These are phyloP conservation scores for Sporothrix globosa DNA, from an alignment of 2,329 filamentous ascomycete genomes.

Conservation along the genomic window DNA sequence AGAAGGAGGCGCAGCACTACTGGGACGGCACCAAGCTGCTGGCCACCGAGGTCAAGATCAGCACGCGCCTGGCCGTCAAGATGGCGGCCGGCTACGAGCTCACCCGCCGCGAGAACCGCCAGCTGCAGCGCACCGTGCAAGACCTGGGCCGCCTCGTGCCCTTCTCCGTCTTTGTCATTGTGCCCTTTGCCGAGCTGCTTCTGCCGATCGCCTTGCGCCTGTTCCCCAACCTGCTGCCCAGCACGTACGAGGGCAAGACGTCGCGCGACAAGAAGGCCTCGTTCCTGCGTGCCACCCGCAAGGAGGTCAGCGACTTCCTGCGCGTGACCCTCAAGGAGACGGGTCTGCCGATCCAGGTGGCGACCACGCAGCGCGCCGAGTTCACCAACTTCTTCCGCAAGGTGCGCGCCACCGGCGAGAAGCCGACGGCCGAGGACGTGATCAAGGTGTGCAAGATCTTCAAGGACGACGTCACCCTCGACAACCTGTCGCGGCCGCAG, in stretches of 20 bases:
- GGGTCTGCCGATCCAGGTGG: slow-evolving; percentile 82
- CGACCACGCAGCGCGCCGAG: slow-evolving; percentile 87
- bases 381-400: slow-evolving; percentile 98
- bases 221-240: slow-evolving; percentile 96
- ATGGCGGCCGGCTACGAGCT: slow-evolving; percentile 98
- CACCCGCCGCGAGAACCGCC: slow-evolving; percentile 87
- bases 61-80: slow-evolving; percentile 85
- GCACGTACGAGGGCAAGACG: slow-evolving; percentile 92
- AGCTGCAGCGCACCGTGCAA: slow-evolving; percentile 89
- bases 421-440: slow-evolving; percentile 84
- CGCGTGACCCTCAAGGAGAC: slow-evolving; percentile 87
- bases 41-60: slow-evolving; percentile 90
- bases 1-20: slow-evolving; percentile 91
- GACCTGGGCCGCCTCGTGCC: slow-evolving; percentile 91
- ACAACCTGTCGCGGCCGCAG: slow-evolving; percentile 95
- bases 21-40: slow-evolving; percentile 98
- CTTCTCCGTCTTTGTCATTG: slow-evolving; percentile 95
- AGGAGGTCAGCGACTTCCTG: slow-evolving; percentile 90
- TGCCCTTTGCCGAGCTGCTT: slow-evolving; percentile 92
- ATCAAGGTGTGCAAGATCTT: slow-evolving; percentile 99
- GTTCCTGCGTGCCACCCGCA: slow-evolving; percentile 79
- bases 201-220: slow-evolving; percentile 89
- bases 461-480: slow-evolving; percentile 94
- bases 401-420: slow-evolving; percentile 86
- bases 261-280: slow-evolving; percentile 87